phyloP scores from a whole-genome alignment of 75 land plant species.

The Cupressus sempervirens region DNA sequence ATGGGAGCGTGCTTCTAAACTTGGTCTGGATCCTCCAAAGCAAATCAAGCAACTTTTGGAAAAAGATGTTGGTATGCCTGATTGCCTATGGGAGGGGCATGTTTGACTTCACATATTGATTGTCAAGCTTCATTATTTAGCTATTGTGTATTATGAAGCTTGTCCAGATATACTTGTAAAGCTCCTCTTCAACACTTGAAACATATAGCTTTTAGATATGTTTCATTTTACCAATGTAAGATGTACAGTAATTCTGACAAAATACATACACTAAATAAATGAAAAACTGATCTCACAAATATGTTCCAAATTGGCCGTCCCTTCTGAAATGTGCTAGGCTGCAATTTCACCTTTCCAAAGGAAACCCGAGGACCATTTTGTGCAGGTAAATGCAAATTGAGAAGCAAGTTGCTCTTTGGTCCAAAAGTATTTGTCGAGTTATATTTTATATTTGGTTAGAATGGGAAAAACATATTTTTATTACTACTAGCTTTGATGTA shows the following conservation, averaged over 20 bases:
- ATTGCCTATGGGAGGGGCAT: slow-evolving; percentile 27
- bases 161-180: background rate
- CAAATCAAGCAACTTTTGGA: slow-evolving; percentile 19
- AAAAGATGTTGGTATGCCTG: slow-evolving; percentile 11
- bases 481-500: background rate
- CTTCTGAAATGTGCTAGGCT: no score
- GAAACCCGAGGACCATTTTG: background rate
- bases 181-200: background rate
- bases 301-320: no score
- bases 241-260: background rate
- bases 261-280: background rate
- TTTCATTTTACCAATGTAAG: background rate
- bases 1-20: slow-evolving; percentile 22
- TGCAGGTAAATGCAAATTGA: background rate
- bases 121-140: background rate
- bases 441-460: background rate
- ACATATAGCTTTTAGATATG: background rate
- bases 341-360: background rate
- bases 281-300: background rate
- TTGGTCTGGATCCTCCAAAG: slow-evolving; percentile 21
- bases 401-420: background rate
- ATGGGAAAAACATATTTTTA: no score
- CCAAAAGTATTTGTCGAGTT: no score
- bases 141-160: background rate
- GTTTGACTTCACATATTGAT: slow-evolving; percentile 9